phyloP scores from a whole-genome alignment of 306 rosid genomes.

The Pterocarpus santalinus region DNA sequence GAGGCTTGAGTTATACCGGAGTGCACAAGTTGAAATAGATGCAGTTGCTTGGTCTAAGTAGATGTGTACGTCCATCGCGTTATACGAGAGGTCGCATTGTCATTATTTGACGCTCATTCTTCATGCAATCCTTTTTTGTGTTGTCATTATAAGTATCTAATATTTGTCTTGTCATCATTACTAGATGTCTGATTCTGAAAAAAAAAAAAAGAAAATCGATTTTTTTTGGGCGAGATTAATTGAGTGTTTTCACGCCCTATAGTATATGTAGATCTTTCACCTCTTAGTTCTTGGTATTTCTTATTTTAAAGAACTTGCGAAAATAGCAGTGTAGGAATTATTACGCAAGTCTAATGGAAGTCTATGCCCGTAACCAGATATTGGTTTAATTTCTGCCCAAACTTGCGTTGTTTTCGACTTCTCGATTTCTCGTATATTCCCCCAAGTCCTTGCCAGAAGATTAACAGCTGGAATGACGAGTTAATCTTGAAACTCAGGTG shows the following conservation, averaged over 20 bases:
- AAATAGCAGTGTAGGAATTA: not conserved
- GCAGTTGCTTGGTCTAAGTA: slow-evolving; percentile 95
- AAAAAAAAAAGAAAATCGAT: not conserved
- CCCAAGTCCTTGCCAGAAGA: too few species aligned
- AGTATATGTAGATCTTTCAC: not conserved
- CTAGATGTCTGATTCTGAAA: slow-evolving; percentile 21
- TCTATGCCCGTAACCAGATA: not conserved
- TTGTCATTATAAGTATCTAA: not conserved
- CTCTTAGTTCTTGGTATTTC: not conserved
- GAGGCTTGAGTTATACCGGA: slow-evolving; percentile 90
- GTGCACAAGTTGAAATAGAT: slow-evolving; percentile 90
- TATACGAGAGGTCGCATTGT: slow-evolving; percentile 29
- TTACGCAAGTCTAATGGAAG: not conserved
- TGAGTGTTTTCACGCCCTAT: slow-evolving; percentile 2
- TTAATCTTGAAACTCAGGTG: too few species aligned
- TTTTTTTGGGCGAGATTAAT: slow-evolving; percentile 33
- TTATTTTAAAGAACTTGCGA: not conserved
- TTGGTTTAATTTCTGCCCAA: too few species aligned
- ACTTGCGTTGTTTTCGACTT: too few species aligned
- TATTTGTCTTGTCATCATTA: slow-evolving; percentile 23
- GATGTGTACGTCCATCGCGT: slow-evolving; percentile 31
- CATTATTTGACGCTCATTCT: slow-evolving; percentile 36
- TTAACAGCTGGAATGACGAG: too few species aligned
- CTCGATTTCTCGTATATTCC: too few species aligned
- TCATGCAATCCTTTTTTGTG: slow-evolving; percentile 5